Conservation (phyloP, 495 filamentous ascomycete genomes). For the Penicillium atrosanguineum region DNA sequence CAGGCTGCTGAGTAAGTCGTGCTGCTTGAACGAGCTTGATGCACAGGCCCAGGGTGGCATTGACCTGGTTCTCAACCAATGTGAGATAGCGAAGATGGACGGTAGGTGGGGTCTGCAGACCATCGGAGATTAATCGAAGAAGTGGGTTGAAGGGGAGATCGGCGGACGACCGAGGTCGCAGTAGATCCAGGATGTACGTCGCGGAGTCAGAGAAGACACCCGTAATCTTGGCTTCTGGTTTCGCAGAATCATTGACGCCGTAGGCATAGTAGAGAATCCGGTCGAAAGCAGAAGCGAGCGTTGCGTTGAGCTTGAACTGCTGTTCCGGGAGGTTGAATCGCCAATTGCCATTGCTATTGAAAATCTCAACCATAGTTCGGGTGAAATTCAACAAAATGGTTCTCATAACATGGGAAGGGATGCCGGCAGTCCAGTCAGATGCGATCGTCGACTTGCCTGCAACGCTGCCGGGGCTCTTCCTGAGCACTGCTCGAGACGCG, state of each 20-base stretch:
- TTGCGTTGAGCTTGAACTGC: slow-evolving; percentile 56
- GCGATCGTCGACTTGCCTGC: slow-evolving; percentile 49
- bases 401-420: slow-evolving; percentile 73
- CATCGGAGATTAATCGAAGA: slow-evolving; percentile 64
- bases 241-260: slow-evolving; percentile 61
- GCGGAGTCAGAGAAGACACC: slow-evolving; percentile 66
- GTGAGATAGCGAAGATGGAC: slow-evolving; percentile 57
- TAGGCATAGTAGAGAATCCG: slow-evolving; percentile 68
- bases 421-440: slow-evolving; percentile 61
- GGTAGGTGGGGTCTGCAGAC: slow-evolving; percentile 60
- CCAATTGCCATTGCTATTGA: slow-evolving; percentile 80
- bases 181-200: slow-evolving; percentile 69
- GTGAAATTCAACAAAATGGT: slow-evolving; percentile 69
- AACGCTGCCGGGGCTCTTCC: slow-evolving; percentile 57
- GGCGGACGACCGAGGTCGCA: slow-evolving; percentile 65
- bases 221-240: slow-evolving; percentile 57
- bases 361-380: slow-evolving; percentile 71
- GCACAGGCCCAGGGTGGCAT: slow-evolving; percentile 61
- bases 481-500: slow-evolving; percentile 65
- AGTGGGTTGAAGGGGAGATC: slow-evolving; percentile 77
- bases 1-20: slow-evolving; percentile 57
- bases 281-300: slow-evolving; percentile 65
- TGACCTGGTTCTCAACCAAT: slow-evolving; percentile 60
- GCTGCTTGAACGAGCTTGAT: slow-evolving; percentile 67
- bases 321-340: slow-evolving; percentile 68